These are phyloP conservation scores for Aristolochia californica DNA, from an alignment of 164 flowering plant genomes.

Conservation along the genomic window DNA sequence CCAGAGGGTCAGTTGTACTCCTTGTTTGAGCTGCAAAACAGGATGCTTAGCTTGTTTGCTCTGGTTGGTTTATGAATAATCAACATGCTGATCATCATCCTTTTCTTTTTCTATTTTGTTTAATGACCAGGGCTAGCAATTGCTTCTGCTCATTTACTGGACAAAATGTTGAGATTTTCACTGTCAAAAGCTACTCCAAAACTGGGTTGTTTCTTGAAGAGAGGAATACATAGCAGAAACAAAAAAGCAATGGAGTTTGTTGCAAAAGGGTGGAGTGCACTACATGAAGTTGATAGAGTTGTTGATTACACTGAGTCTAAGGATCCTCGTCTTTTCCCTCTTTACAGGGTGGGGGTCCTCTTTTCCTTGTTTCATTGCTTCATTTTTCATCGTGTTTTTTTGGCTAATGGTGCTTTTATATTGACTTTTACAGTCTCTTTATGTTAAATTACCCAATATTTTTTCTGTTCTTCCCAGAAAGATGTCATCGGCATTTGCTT, in stretches of 20 bases:
- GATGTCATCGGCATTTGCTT: no score
- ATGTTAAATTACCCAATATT: no score
- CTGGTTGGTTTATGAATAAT: no score
- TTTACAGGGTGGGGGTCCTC: constrained; percentile 22
- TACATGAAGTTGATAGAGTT: constrained; percentile 88
- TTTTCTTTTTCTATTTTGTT: no score
- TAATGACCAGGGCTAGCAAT: no score
- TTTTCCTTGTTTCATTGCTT: not conserved
- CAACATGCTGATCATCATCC: no score
- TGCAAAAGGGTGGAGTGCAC: constrained; percentile 82
- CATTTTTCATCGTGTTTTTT: not conserved
- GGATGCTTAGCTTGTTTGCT: no score
- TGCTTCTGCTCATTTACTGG: not conserved
- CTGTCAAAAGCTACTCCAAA: constrained; percentile 8
- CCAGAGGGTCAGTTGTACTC: no score
- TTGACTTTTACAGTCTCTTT: no score
- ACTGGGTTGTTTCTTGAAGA: constrained; percentile 19
- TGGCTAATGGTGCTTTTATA: not conserved
- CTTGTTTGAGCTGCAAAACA: no score
- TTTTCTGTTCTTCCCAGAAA: no score
- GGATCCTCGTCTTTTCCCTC: constrained; percentile 79
- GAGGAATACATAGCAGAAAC: constrained; percentile 78
- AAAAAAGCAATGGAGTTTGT: constrained; percentile 73
- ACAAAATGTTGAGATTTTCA: constrained; percentile 23
- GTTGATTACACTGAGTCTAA: constrained; percentile 63